Percentiles rank a stretch among this genome's conserved stretches.
These are phyloP conservation scores for Cnidoscolus chayamansa DNA, from an alignment of 441 rosid genomes.

Conservation along the genomic window DNA sequence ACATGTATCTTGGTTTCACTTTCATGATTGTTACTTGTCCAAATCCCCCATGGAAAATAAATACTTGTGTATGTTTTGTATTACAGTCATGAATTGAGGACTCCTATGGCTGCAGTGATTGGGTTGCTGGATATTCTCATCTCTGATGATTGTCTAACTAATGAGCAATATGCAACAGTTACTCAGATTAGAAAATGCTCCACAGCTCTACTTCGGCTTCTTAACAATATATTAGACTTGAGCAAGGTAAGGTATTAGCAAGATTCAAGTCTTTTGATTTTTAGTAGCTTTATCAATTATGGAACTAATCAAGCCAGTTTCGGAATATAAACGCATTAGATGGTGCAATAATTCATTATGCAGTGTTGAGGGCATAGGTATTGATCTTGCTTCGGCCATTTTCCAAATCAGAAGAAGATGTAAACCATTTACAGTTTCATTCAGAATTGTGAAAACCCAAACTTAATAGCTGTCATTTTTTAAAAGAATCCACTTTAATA, in stretches of 20 bases:
- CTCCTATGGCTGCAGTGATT: slow-evolving; percentile 99
- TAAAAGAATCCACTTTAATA: too few relatives aligned
- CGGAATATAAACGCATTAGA: too few relatives aligned
- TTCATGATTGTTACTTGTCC: not conserved
- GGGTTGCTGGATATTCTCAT: slow-evolving; percentile 93
- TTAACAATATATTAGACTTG: slow-evolving; percentile 86
- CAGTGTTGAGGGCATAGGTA: not conserved
- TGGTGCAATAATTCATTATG: too few relatives aligned
- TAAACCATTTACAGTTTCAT: too few relatives aligned
- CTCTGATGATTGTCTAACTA: slow-evolving; percentile 79
- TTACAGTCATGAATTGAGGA: slow-evolving; percentile 96
- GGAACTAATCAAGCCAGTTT: too few relatives aligned
- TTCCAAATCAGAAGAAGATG: too few relatives aligned
- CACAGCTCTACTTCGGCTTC: slow-evolving; percentile 90
- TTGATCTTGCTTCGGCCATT: too few relatives aligned
- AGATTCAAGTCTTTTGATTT: not conserved
- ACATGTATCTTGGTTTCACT: not conserved
- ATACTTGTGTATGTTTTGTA: slow-evolving; percentile 15
- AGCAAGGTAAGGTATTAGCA: slow-evolving; percentile 69
- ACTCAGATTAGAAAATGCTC: slow-evolving; percentile 95
- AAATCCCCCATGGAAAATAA: slow-evolving; percentile 9
- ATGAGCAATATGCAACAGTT: slow-evolving; percentile 88
- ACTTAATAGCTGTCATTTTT: not conserved
- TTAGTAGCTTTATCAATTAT: too few relatives aligned
- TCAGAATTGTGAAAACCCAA: not conserved